phyloP scores from a whole-genome alignment of 2,329 filamentous ascomycete genomes.

The Exophiala spinifera region DNA sequence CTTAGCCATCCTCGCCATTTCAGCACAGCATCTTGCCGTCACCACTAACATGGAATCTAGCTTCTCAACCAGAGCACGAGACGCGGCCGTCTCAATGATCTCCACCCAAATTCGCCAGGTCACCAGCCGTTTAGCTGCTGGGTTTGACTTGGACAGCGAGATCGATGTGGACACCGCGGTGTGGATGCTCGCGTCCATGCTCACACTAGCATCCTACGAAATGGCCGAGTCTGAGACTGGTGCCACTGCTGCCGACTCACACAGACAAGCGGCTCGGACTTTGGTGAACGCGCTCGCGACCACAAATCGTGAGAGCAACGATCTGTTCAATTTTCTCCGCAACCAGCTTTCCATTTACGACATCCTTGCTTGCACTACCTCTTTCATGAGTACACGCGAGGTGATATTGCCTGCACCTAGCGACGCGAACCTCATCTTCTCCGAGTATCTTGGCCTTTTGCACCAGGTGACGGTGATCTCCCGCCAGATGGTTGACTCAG shows the following conservation, averaged over 20 bases:
- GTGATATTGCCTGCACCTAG: slow-evolving; percentile 20
- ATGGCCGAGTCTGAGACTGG: slow-evolving; percentile 22
- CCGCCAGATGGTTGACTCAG: slow-evolving; percentile 3
- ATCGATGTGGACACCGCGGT: slow-evolving; percentile 23
- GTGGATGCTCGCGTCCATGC: slow-evolving; percentile 26
- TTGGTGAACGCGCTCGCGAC: slow-evolving; percentile 24
- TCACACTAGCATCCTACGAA: slow-evolving; percentile 22
- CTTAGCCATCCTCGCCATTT: slow-evolving; percentile 22
- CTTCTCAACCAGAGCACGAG: slow-evolving; percentile 20
- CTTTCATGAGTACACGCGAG: slow-evolving; percentile 15
- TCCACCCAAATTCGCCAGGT: slow-evolving; percentile 20
- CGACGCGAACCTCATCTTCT: slow-evolving; percentile 22
- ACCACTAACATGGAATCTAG: slow-evolving; percentile 15
- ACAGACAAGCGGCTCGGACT: slow-evolving; percentile 19
- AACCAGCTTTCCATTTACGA: slow-evolving; percentile 25
- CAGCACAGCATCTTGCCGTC: slow-evolving; percentile 23
- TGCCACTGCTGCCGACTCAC: slow-evolving; percentile 19
- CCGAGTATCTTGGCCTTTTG: slow-evolving; percentile 19
- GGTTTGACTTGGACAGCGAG: slow-evolving; percentile 16
- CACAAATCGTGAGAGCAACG: slow-evolving; percentile 21
- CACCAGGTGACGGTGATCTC: slow-evolving; percentile 18
- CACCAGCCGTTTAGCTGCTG: slow-evolving; percentile 16
- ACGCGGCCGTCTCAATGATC: slow-evolving; percentile 22
- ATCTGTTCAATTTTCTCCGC: slow-evolving; percentile 22
- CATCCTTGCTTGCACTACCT: slow-evolving; percentile 22